These are phyloP conservation scores for Groenewaldozyma auringiensis DNA, from an alignment of 1,139 yeast genomes.

Conservation along the genomic window DNA sequence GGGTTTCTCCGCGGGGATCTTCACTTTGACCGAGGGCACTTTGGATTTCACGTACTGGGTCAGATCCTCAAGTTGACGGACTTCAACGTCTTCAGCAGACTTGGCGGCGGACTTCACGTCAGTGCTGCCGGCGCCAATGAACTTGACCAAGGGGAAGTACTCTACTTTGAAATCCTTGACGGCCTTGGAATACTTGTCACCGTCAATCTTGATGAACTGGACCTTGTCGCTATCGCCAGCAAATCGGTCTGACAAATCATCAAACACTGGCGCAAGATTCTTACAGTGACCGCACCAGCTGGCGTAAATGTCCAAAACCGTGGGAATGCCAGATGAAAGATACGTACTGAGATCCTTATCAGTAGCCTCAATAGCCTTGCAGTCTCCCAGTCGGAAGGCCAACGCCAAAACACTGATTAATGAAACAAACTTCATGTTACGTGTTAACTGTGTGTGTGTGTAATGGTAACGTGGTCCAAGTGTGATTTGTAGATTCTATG, in stretches of 20 bases:
- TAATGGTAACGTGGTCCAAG: too few species aligned
- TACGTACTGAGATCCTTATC: constrained; percentile 50
- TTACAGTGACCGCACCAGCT: constrained; percentile 83
- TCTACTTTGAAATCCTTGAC: constrained; percentile 48
- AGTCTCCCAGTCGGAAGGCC: neutral
- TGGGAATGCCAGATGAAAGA: constrained; percentile 48
- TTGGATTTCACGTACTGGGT: constrained; percentile 39
- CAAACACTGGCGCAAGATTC: constrained; percentile 57
- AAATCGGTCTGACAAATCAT: constrained; percentile 50
- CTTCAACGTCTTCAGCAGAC: constrained; percentile 26
- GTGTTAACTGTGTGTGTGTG: too few species aligned
- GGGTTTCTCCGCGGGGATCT: constrained; percentile 26
- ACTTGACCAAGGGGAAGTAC: constrained; percentile 59
- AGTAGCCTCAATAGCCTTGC: constrained; percentile 36
- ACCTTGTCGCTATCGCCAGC: constrained; percentile 40
- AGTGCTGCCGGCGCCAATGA: constrained; percentile 40
- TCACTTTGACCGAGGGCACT: constrained; percentile 37
- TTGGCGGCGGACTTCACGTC: constrained; percentile 28
- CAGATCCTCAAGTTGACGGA: constrained; percentile 38
- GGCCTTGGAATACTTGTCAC: constrained; percentile 52
- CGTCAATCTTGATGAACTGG: constrained; percentile 49
- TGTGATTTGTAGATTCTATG: too few species aligned
- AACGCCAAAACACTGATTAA: neutral
- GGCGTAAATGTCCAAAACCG: constrained; percentile 69
- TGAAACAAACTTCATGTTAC: neutral